phyloP scores from a whole-genome alignment of 2,329 filamentous ascomycete species.

The Verticillium zaregamsianum region DNA sequence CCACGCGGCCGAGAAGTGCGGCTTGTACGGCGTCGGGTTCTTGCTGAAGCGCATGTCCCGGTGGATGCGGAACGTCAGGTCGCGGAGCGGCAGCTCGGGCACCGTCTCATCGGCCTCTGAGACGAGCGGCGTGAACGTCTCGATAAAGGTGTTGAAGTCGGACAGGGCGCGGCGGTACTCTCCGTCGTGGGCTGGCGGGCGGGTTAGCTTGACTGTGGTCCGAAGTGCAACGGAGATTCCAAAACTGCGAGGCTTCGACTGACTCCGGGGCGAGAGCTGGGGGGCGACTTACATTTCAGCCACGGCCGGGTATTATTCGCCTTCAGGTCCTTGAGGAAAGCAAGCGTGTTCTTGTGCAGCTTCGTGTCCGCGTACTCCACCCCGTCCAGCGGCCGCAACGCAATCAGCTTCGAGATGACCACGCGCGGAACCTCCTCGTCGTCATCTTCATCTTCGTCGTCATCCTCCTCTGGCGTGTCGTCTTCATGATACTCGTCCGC shows the following conservation, averaged over 20 bases:
- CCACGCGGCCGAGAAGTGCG: conserved; percentile 82
- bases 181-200: conserved; percentile 62
- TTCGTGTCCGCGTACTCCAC: conserved; percentile 47
- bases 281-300: conserved; percentile 46
- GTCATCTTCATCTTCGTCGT: conserved; percentile 21
- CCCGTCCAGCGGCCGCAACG: conserved; percentile 34
- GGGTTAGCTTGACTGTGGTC: not conserved
- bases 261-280: not conserved
- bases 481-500: conserved; percentile 16
- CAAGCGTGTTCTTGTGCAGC: conserved; percentile 53
- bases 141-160: conserved; percentile 79
- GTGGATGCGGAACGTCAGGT: conserved; percentile 84
- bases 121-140: conserved; percentile 65
- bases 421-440: conserved; percentile 29
- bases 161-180: conserved; percentile 75
- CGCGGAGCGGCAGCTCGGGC: conserved; percentile 80
- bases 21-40: conserved; percentile 85
- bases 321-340: conserved; percentile 55
- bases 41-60: conserved; percentile 81
- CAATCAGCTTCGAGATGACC: conserved; percentile 35
- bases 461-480: conserved; percentile 16
- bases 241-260: not conserved
- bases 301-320: conserved; percentile 55
- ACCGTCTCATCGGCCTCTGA: conserved; percentile 73
- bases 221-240: not conserved